Evolutionary conservation across 805 yeast genomes (phyloP), one percentile per base, ranked within the genome.

Genomic region (Starmerella roubikii): DNA sequence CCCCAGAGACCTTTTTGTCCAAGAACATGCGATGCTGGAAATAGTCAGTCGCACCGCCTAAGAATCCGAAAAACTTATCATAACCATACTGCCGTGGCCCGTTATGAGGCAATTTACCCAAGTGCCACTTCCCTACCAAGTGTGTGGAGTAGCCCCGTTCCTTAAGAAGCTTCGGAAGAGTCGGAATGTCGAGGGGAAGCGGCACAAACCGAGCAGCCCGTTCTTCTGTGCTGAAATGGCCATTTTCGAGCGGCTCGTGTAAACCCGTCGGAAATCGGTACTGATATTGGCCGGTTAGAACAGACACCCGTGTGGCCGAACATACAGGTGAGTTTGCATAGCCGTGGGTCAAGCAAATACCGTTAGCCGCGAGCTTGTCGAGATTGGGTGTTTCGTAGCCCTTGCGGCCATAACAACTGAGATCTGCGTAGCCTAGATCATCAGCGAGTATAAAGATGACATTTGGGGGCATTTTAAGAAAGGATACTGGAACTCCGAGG

Each of bases 311-410:
- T 0, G 78, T 74, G 6, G 79, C 78, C 2, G 78, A 72, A 47
- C 78, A 74, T 2, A 78, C 78, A 1, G 78, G 78, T 2, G 76
- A 65, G 4, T 78, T 78, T 2, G 78, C 68, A 43, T 74, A 76
- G 54, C 74, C 73, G 42, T 73, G 73, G 10, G 76, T 69, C 47
- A 72, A 67, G 31, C 72, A 51, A 16, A 65, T 48, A 4, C 78
- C 78, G 8, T 54, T 49, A 7, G 50, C 30, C 1, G 74, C 72
- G 24, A 73, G 50, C 34, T 48, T 58, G 16, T 65, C 53, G 15
- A 73, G 56, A 43, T 69, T 67, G 1, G 78, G 79, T 1, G 78
- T 72, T 27, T 61, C 56, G 31, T 72, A 72, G 49, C 72, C 78
- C 11, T 39, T 37, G 16, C 75, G 71, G 1, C 78, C 78, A 51